These are phyloP conservation scores for Colletotrichum sp. DNA, from an alignment of 2,329 filamentous ascomycete species.

Conservation along the genomic window DNA sequence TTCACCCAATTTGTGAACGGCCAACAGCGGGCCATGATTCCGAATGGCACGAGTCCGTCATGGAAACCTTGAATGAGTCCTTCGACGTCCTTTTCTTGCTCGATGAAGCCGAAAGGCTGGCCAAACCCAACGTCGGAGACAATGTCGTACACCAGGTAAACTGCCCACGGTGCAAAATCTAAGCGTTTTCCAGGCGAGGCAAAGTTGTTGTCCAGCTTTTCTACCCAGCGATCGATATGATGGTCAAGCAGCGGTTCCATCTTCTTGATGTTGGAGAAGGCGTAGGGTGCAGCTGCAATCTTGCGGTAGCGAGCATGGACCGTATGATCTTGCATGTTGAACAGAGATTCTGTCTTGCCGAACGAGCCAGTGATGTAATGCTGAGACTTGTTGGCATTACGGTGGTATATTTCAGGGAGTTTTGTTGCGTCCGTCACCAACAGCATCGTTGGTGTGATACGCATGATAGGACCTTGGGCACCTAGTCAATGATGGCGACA, in stretches of 20 bases:
- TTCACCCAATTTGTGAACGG: slow-evolving; percentile 62
- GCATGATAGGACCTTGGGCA: slow-evolving; percentile 52
- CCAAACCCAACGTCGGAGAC: slow-evolving; percentile 63
- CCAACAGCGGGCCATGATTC: slow-evolving; percentile 55
- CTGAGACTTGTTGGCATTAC: slow-evolving; percentile 60
- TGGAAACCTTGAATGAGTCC: slow-evolving; percentile 61
- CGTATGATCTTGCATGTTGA: slow-evolving; percentile 61
- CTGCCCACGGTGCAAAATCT: slow-evolving; percentile 61
- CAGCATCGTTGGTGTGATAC: slow-evolving; percentile 58
- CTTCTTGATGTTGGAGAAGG: slow-evolving; percentile 60
- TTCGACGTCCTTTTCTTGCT: slow-evolving; percentile 54
- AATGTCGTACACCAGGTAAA: slow-evolving; percentile 63
- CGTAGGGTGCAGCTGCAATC: slow-evolving; percentile 59
- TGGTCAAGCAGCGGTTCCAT: slow-evolving; percentile 63
- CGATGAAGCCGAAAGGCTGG: slow-evolving; percentile 60
- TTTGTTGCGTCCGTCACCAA: slow-evolving; percentile 57
- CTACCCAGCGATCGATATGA: slow-evolving; percentile 55
- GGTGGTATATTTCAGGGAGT: slow-evolving; percentile 60
- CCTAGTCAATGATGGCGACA: background rate
- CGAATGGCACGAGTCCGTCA: slow-evolving; percentile 55
- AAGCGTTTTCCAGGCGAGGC: slow-evolving; percentile 47
- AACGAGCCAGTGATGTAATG: slow-evolving; percentile 65
- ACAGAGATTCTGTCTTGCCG: slow-evolving; percentile 58
- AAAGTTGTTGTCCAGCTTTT: slow-evolving; percentile 51
- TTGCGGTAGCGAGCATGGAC: slow-evolving; percentile 58